phyloP scores from a whole-genome alignment of 257 asterid species.

The Datura wrightii region DNA sequence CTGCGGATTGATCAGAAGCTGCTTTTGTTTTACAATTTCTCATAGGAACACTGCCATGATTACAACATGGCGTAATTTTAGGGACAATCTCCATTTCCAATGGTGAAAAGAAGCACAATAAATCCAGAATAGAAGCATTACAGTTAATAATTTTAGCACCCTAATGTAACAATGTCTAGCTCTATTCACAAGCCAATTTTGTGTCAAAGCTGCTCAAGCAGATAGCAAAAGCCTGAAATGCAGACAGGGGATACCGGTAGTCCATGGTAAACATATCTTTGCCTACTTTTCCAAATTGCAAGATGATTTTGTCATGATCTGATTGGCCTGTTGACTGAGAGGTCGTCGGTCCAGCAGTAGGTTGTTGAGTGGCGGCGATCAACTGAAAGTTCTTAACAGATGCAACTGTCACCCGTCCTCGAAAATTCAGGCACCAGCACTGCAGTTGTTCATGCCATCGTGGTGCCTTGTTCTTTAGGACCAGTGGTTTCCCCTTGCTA shows the following conservation, averaged over 20 bases:
- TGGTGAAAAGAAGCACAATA: slow-evolving; percentile 7
- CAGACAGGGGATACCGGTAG: slow-evolving; percentile 83
- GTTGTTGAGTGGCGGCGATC: slow-evolving; percentile 64
- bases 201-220: slow-evolving; percentile 96
- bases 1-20: not conserved
- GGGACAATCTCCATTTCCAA: slow-evolving; percentile 30
- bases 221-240: slow-evolving; percentile 89
- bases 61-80: not conserved
- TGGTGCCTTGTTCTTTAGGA: slow-evolving; percentile 89
- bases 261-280: slow-evolving; percentile 94
- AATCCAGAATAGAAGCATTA: slow-evolving; percentile 30
- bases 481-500: slow-evolving; percentile 61
- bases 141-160: slow-evolving; percentile 20
- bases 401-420: slow-evolving; percentile 92
- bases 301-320: slow-evolving; percentile 84
- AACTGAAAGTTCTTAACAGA: slow-evolving; percentile 93
- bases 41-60: not conserved
- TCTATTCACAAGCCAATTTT: slow-evolving; percentile 91
- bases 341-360: slow-evolving; percentile 42
- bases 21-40: not conserved
- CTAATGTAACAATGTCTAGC: slow-evolving; percentile 17
- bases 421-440: slow-evolving; percentile 90
- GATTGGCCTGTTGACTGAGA: slow-evolving; percentile 60
- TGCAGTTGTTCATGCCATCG: slow-evolving; percentile 96
- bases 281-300: slow-evolving; percentile 90